Base-by-base conservation (phyloP, 2,329 filamentous ascomycete genomes). In the Monosporascus ibericus region DNA sequence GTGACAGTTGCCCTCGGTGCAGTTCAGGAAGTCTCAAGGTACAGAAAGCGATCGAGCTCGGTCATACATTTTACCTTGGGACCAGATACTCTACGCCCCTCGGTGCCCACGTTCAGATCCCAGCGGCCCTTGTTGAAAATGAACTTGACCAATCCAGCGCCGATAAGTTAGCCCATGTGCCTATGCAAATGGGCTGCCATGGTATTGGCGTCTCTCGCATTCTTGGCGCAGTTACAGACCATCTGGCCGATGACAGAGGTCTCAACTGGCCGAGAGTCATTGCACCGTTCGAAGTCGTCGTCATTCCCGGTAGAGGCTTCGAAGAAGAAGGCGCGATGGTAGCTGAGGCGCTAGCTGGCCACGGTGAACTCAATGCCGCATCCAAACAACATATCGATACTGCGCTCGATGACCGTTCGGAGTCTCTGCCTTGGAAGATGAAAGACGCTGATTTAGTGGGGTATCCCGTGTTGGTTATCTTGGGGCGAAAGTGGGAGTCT, bases 121-220 rank as follows among this genome's bases (percentile, higher is more conserved):
- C 72, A 25, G 63, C 60, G 34, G 57, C 59, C 9, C 55, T 58
- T 44, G 11, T 55, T 55, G 55, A 56, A 39, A 25, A 44, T 46
- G 58, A 48, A 46, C 53, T 22, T 15, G 25, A 47, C n/a, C 42
- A 55, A 4, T 57, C 66, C n/a, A 59, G 37, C 2, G 34, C 49
- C 24, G 50, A 53, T 15, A 60, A 65, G 17, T 56, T 63, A 46
- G 60, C 58, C n/a, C 65, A 59, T 25, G 75, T 83, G 0, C 76
- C 84, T 0, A 79, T 96, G 63, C 84, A 95, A 58, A 99, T 99
- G 94, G 94, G 94, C 51, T 99, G 94, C 67, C 90, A 96, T 65
- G 94, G 94, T 1, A 95, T 99, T 55, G 94, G 94, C 2, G 84
- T 99, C 18, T 95, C 91, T 5, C 86, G 94, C 44, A 85, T 99